phyloP scores from a whole-genome alignment of 805 yeast genomes.

The Jamesozyma jinghongensis region DNA sequence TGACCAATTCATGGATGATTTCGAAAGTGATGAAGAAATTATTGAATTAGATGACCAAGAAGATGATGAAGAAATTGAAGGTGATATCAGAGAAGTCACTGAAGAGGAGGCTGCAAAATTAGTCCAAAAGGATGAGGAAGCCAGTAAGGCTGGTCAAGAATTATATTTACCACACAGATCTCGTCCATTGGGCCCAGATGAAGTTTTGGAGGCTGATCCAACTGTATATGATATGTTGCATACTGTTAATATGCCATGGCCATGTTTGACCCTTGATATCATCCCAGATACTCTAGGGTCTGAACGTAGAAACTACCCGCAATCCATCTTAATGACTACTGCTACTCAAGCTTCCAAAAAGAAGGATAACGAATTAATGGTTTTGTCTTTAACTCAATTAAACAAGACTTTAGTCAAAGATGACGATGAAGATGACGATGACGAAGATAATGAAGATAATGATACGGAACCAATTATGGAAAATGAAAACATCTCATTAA shows the following conservation, averaged over 20 bases:
- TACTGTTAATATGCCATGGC: conserved; percentile 92
- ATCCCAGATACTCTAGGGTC: conserved; percentile 79
- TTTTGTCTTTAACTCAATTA: conserved; percentile 74
- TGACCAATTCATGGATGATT: conserved; percentile 84
- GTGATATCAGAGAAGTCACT: conserved; percentile 29
- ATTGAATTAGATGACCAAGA: conserved; percentile 67
- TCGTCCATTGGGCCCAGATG: conserved; percentile 88
- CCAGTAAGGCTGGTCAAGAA: conserved; percentile 31
- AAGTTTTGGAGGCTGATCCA: conserved; percentile 93
- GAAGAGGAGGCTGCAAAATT: conserved; percentile 31
- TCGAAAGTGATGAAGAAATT: conserved; percentile 84
- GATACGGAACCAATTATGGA: conserved; percentile 82
- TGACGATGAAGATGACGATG: conserved; percentile 67
- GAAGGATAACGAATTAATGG: conserved; percentile 80
- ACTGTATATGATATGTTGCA: conserved; percentile 94
- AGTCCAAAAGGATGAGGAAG: conserved; percentile 33
- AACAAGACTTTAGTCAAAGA: conserved; percentile 81
- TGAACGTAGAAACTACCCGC: conserved; percentile 87
- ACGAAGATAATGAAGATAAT: conserved; percentile 63
- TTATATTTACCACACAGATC: conserved; percentile 84
- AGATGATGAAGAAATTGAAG: conserved; percentile 31
- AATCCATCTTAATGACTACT: conserved; percentile 72
- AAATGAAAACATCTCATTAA: conserved; percentile 67
- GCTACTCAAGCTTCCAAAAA: conserved; percentile 88
- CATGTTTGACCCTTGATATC: conserved; percentile 84